A percentile compares a stretch with the other conserved stretches of the same genome.
These are phyloP conservation scores for Gymnopilus dilepis DNA, from an alignment of 768 basidiomycete genomes.

Conservation along the genomic window DNA sequence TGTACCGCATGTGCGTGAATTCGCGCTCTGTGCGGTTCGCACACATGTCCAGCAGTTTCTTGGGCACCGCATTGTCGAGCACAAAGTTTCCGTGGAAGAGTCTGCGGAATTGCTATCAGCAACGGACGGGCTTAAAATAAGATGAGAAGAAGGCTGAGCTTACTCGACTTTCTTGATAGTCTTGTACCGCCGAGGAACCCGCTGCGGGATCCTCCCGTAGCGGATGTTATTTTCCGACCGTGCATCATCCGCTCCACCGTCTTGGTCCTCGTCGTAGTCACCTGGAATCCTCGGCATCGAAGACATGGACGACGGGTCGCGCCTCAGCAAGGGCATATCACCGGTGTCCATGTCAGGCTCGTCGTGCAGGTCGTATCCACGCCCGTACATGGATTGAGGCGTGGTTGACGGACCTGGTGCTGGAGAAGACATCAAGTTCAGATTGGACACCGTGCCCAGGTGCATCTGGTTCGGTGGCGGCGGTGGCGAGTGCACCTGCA, in stretches of 20 bases:
- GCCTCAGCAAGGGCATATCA: slow-evolving; percentile 68
- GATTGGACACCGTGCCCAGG: not conserved
- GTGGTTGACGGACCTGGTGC: slow-evolving; percentile 17
- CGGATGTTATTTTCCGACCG: slow-evolving; percentile 64
- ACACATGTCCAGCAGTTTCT: slow-evolving; percentile 89
- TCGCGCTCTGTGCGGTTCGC: slow-evolving; percentile 80
- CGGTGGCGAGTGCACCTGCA: slow-evolving; percentile 14
- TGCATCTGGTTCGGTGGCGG: slow-evolving; percentile 13
- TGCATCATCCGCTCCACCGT: slow-evolving; percentile 24
- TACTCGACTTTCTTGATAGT: slow-evolving; percentile 92
- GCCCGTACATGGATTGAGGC: slow-evolving; percentile 16
- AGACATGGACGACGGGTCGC: slow-evolving; percentile 42
- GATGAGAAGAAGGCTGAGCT: slow-evolving; percentile 32
- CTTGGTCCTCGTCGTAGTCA: slow-evolving; percentile 43
- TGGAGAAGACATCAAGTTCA: slow-evolving; percentile 10
- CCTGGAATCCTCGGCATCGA: slow-evolving; percentile 44
- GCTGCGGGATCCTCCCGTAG: slow-evolving; percentile 90
- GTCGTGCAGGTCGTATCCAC: slow-evolving; percentile 48
- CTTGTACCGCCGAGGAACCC: slow-evolving; percentile 89
- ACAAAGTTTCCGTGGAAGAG: slow-evolving; percentile 95
- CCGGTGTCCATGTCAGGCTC: slow-evolving; percentile 56
- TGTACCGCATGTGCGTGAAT: slow-evolving; percentile 96
- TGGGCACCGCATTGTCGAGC: slow-evolving; percentile 86
- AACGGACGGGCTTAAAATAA: not conserved
- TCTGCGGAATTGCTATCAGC: slow-evolving; percentile 35